Conservation (phyloP, 148 eudicot species). For the Rhododendron henanense region DNA sequence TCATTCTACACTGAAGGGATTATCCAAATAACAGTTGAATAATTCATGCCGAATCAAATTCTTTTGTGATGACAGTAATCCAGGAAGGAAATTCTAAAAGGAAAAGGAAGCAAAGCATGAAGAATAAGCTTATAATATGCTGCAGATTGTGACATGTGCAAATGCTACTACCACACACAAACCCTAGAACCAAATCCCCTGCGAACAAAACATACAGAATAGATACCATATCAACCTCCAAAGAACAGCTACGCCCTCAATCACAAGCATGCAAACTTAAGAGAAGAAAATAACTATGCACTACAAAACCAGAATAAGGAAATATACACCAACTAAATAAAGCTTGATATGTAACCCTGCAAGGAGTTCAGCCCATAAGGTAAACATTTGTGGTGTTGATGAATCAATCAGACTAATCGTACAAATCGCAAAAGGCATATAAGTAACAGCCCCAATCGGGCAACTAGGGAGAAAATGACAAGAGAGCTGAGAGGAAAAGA, state of each 20-base stretch:
- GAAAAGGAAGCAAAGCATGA: not conserved
- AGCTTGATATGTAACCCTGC: not conserved
- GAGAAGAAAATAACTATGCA: not conserved
- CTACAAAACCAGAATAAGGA: not conserved
- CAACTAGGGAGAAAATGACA: not conserved
- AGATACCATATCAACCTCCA: constrained; percentile 2
- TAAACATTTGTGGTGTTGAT: not conserved
- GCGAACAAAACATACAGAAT: not conserved
- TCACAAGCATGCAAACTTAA: not conserved
- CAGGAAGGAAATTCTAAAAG: not conserved
- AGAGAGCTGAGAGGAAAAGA: not conserved
- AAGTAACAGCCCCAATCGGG: not conserved
- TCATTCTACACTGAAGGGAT: not conserved
- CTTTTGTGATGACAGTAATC: not conserved
- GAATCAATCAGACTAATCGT: not conserved
- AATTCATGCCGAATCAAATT: not conserved
- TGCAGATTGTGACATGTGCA: not conserved
- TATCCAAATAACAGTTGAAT: not conserved
- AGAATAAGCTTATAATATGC: not conserved
- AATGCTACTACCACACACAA: not conserved
- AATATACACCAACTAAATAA: not conserved
- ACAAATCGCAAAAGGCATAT: not conserved
- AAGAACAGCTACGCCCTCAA: not conserved
- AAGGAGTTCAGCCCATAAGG: not conserved
- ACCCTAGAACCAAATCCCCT: not conserved